Base-by-base conservation (phyloP, 2,329 filamentous ascomycete genomes). In the Aspergillus candidus region DNA sequence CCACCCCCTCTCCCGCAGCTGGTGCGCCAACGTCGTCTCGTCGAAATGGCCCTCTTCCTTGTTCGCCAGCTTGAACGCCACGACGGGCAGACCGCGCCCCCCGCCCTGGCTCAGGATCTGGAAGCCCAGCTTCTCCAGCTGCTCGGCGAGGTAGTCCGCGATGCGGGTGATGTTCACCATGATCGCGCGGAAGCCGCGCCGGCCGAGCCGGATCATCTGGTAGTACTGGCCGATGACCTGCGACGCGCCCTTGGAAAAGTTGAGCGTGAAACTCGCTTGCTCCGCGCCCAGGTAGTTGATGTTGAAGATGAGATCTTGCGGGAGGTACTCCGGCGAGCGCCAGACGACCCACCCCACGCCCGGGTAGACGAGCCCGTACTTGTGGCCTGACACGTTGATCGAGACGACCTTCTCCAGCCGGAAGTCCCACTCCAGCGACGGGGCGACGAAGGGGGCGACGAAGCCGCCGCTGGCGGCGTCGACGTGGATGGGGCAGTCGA, bases 211-310 rank as follows among this genome's bases (percentile, higher is more conserved):
- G 65, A 96, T 95, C 62, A 97, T 78, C 71, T 96, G 90, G 73
- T 97, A 96, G 73, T 96, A 97, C 70, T 97, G 91, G 22, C 88
- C 91, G 50, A 97, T 94, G 60, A 96, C 87, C 63, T 96, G 90
- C 5, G 85, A 88, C 11, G 91, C 91, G 45, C 90, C 90, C 67
- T 95, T 94, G 62, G 87, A 94, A 75, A 97, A 97, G 76, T 97
- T 97, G 47, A 97, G 81, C 0, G 91, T 96, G 72, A 96, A 96
- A 3, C 88, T 95, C 2, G 89, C 85, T 66, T 97, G 91, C 62
- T 96, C 88, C 10, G 91, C 90, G 39, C 91, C 91, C 5, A 96
- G 84, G 71, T 97, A 97, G 77, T 96, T 96, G 78, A 97, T 96
- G 77, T 95, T 96, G 80, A 97, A 97, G 58, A 97, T 88, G 15